Percentiles rank a stretch among this genome's conserved stretches.
Evolutionary conservation across 495 filamentous ascomycete species (phyloP).

Genomic region (Penicillium chermesinum): DNA sequence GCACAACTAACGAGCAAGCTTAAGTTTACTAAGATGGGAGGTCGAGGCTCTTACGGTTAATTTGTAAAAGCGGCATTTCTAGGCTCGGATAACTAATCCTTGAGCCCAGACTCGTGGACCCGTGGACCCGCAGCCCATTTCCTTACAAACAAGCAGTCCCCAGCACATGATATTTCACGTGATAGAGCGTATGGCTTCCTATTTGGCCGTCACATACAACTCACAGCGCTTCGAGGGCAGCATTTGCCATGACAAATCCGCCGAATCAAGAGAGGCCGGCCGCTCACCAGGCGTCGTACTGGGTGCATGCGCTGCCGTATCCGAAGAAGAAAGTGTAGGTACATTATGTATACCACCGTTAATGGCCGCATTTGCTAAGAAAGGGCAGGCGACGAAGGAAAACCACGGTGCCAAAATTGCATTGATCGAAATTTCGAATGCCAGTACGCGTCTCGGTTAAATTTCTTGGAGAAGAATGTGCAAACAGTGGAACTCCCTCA

Average conservation of each 20-base stretch:
- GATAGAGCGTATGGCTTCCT: constrained; percentile 18
- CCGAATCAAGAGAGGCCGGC: constrained; percentile 8
- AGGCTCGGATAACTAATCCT: not conserved
- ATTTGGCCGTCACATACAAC: constrained; percentile 4
- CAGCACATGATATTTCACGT: constrained; percentile 8
- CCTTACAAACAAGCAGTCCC: too few relatives aligned
- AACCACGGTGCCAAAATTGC: constrained; percentile 40
- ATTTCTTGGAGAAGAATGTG: constrained; percentile 39
- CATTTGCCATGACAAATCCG: constrained; percentile 10
- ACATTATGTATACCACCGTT: too few relatives aligned
- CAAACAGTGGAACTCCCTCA: constrained; percentile 21
- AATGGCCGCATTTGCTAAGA: too few relatives aligned
- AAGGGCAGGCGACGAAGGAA: constrained; percentile 36
- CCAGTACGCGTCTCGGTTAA: constrained; percentile 35
- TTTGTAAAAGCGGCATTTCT: not conserved
- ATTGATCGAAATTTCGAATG: constrained; percentile 34
- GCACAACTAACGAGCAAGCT: too few relatives aligned
- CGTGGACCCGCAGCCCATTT: too few relatives aligned
- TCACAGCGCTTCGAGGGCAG: constrained; percentile 1
- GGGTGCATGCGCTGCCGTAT: constrained; percentile 42
- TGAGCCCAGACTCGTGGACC: not conserved
- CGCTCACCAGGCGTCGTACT: constrained; percentile 34
- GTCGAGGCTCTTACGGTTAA: not conserved
- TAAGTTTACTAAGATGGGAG: not conserved
- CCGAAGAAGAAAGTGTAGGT: constrained; percentile 39